phyloP scores from a whole-genome alignment of 2,329 filamentous ascomycete genomes.

The Nothopassalora personata region DNA sequence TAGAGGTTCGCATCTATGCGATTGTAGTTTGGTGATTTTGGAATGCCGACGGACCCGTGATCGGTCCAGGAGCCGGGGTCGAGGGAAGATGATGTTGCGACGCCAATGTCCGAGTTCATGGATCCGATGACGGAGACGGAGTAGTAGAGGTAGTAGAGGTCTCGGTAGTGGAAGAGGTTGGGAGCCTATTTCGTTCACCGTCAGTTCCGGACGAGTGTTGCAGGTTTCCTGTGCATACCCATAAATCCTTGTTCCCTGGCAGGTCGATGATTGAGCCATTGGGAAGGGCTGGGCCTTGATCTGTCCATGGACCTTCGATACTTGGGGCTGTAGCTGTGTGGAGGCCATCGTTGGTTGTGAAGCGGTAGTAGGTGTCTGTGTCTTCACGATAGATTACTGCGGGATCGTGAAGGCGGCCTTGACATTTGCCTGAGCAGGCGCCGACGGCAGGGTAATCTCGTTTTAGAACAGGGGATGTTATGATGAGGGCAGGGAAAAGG shows the following conservation, averaged over 20 bases:
- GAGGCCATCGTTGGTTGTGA: constrained; percentile 48
- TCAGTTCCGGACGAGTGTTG: too few species aligned
- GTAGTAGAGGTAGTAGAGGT: constrained; percentile 60
- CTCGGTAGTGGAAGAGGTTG: constrained; percentile 53
- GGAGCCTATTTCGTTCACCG: constrained; percentile 43
- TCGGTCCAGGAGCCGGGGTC: constrained; percentile 57
- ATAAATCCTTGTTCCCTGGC: constrained; percentile 45
- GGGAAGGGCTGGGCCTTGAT: constrained; percentile 43
- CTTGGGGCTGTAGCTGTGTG: constrained; percentile 43
- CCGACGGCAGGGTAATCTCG: constrained; percentile 13
- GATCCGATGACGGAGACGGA: constrained; percentile 56
- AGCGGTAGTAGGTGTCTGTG: constrained; percentile 43
- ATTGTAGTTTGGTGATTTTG: constrained; percentile 37
- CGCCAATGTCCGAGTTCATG: constrained; percentile 57
- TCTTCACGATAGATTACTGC: constrained; percentile 18
- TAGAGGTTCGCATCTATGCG: constrained; percentile 48
- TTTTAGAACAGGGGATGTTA: constrained; percentile 10
- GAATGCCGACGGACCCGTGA: constrained; percentile 54
- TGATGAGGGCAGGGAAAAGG: background rate
- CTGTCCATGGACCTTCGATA: constrained; percentile 47
- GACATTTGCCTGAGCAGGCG: constrained; percentile 14
- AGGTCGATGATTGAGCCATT: constrained; percentile 45
- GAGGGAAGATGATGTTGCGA: constrained; percentile 46
- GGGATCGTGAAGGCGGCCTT: constrained; percentile 19
- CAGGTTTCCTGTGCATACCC: constrained; percentile 25